Percentiles rank a stretch among this genome's conserved stretches.
phyloP scores from a whole-genome alignment of 2,329 filamentous ascomycete species.

The Hymenotorrendiella dingleyae region DNA sequence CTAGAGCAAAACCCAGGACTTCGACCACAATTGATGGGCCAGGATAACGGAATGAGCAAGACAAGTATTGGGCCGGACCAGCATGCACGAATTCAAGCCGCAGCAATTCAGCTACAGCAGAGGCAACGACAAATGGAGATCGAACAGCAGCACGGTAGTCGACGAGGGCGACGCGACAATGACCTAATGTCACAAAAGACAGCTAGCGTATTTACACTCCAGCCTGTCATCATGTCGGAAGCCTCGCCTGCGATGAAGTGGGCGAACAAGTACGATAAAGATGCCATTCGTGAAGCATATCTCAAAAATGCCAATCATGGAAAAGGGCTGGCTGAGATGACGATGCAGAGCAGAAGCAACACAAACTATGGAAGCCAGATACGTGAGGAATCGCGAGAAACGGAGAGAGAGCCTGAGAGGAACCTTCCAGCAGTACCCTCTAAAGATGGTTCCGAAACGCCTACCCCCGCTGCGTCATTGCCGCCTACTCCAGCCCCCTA shows the following conservation, averaged over 20 bases:
- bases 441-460: conserved; percentile 34
- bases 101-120: conserved; percentile 75
- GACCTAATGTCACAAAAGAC: conserved; percentile 65
- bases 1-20: conserved; percentile 40
- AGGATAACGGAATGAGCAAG: conserved; percentile 56
- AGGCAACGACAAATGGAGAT: conserved; percentile 68
- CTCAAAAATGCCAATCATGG: conserved; percentile 68
- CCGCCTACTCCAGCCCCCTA: conserved; percentile 19
- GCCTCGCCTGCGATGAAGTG: conserved; percentile 94
- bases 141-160: conserved; percentile 35
- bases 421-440: conserved; percentile 23
- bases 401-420: too few species aligned
- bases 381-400: conserved; percentile 14
- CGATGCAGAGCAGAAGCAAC: conserved; percentile 39
- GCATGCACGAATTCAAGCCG: conserved; percentile 87
- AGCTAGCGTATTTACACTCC: conserved; percentile 82
- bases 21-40: conserved; percentile 35
- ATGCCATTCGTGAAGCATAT: conserved; percentile 80
- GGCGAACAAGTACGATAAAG: conserved; percentile 92
- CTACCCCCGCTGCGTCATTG: conserved; percentile 15
- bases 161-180: conserved; percentile 50
- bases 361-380: conserved; percentile 16
- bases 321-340: conserved; percentile 50
- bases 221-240: conserved; percentile 77
- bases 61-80: conserved; percentile 84